Evolutionary conservation across 1,284 basidiomycete species (phyloP), one percentile per base, ranked within the genome.

Genomic region (Sporisorium sorghi): DNA sequence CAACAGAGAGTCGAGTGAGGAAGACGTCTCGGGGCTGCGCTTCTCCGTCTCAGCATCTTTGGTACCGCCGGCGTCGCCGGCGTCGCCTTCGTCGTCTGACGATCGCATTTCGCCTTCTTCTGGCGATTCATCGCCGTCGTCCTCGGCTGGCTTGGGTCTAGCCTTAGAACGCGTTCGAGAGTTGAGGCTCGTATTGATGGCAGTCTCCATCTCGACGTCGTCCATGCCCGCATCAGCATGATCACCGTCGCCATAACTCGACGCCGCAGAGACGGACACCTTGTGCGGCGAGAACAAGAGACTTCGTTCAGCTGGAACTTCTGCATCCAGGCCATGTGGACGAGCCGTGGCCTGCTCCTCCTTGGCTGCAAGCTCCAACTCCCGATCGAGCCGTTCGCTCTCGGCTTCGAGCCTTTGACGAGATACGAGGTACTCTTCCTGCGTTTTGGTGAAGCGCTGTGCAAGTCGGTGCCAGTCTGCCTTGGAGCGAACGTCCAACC

Each of bases 51-150:
- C 11, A 24, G 17, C 30, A 7, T 49, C 19, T n/a, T 17, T 46
- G 23, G 15, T 14, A 12, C 33, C 26, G 51, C 5, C 14, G 12
- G 6, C 24, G 12, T 23, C 39, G 35, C 10, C 1, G n/a, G 5
- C 9, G 11, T n/a, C 43, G 15, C 28, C 47, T 17, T 68, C 66
- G 19, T 57, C 67, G 21, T 69, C 62, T 5, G 72, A 73, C 5
- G 72, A 73, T 11, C 48, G 33, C 69, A 76, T 76, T 46, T 76
- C 69, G 15, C 73, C 73, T 46, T 76, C 73, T 39, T 76, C 73
- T 1, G 65, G 69, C 19, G 68, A 67, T 14, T 75, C 73, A 21
- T 67, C 42, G 17, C 55, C 63, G 30, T 66, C 63, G 30, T 66
- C 69, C 17, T 55, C 53, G 3, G 12, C 46, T 23, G 56, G 28